Percentiles rank a stretch among this genome's conserved stretches.
Evolutionary conservation across 306 rosid genomes (phyloP).

Genomic region (Lotus japonicus): DNA sequence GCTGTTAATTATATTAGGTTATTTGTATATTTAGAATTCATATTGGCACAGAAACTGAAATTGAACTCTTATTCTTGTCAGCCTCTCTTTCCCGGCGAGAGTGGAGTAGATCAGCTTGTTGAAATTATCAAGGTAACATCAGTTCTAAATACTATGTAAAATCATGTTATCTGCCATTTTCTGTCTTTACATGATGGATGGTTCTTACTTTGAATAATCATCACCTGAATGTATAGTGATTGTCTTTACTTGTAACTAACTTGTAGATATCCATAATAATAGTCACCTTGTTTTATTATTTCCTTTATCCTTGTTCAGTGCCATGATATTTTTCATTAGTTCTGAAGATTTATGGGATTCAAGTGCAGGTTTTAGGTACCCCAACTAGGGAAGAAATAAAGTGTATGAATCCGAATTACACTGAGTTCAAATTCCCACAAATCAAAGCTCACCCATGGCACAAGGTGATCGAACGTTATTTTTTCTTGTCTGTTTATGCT

Average conservation of each 20-base stretch:
- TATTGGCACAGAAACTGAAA: conserved; percentile 18
- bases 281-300: not conserved
- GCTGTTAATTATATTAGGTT: not conserved
- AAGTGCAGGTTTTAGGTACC: conserved; percentile 76
- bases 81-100: conserved; percentile 88
- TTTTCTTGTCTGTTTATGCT: not conserved
- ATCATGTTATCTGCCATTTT: not conserved
- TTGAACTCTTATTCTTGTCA: conserved; percentile 28
- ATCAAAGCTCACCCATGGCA: conserved; percentile 95
- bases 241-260: not conserved
- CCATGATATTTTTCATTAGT: not conserved
- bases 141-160: not conserved
- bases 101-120: conserved; percentile 91
- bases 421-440: conserved; percentile 85
- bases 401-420: conserved; percentile 90
- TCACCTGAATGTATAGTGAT: not conserved
- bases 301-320: not conserved
- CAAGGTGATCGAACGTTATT: conserved; percentile 46
- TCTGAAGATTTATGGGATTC: conserved; percentile 10
- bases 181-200: not conserved
- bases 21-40: not conserved
- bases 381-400: conserved; percentile 93
- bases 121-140: conserved; percentile 70
- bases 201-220: not conserved
- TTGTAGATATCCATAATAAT: not conserved